Conservation (phyloP, 495 filamentous ascomycete species). For the Baudoinia panamericana region DNA sequence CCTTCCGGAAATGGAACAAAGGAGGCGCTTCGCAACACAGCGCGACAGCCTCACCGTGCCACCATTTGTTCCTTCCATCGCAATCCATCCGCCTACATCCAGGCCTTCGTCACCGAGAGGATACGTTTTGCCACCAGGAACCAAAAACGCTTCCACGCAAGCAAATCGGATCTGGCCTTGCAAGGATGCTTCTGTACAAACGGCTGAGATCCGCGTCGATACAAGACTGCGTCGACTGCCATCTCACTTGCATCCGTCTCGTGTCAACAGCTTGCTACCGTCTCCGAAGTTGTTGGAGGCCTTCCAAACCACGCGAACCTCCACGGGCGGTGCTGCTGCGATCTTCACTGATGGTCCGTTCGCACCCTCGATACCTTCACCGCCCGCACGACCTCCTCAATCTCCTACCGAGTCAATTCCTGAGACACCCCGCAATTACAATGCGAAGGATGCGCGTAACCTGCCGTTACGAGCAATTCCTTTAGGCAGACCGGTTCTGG, state of each 20-base stretch:
- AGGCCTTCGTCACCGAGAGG: conserved; percentile 50
- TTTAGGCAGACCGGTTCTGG: conserved; percentile 14
- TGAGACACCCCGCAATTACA: conserved; percentile 3
- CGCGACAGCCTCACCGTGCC: conserved; percentile 24
- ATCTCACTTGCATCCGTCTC: conserved; percentile 53
- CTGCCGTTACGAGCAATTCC: conserved; percentile 17
- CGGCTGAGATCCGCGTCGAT: conserved; percentile 73
- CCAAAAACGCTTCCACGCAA: conserved; percentile 48
- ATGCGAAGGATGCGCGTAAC: conserved; percentile 5
- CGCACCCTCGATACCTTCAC: background rate
- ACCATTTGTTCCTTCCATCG: conserved; percentile 46
- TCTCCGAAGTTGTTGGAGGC: conserved; percentile 22
- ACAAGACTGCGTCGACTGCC: conserved; percentile 59
- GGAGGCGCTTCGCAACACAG: conserved; percentile 2
- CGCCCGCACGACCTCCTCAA: conserved; percentile 7
- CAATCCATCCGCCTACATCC: conserved; percentile 51
- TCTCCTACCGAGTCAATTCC: conserved; percentile 12
- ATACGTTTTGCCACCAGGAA: conserved; percentile 50
- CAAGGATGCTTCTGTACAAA: conserved; percentile 57
- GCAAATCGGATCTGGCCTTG: conserved; percentile 31
- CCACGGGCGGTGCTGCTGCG: conserved; percentile 10
- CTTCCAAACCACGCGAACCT: background rate
- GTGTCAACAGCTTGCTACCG: conserved; percentile 51
- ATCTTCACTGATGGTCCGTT: conserved; percentile 8
- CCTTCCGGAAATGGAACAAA: conserved; percentile 25